Evolutionary conservation across 352 stramenopile species (phyloP), one percentile per base, ranked within the genome.

Genomic region (Thraustochytrium striatum): DNA sequence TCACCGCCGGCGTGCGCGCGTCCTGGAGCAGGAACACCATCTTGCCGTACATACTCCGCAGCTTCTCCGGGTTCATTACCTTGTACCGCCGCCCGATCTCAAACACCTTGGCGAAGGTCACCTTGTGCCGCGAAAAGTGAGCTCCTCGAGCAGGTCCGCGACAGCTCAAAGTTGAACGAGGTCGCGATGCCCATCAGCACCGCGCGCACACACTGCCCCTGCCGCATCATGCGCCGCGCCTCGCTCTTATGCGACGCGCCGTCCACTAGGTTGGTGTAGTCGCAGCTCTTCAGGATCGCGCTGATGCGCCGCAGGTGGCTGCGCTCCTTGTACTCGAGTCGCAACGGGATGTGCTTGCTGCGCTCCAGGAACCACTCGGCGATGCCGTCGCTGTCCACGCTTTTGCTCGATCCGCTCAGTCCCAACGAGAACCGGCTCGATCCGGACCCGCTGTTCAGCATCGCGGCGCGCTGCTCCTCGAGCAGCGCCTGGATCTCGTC

Each of bases 1-100:
- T 87, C 55, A 95, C 87, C 50, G 92, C 88, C 0, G 89, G 87
- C 9, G 84, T 89, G 79, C 91, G 87, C 9, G 91, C 89, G 78
- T 96, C 91, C 83, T 96, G 91, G 53, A 96, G 83, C 38, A 96
- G 79, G 82, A 96, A 96, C 84, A 97, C 93, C 69, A 98, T 89
- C 87, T 97, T 97, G 75, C 94, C 94, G 83, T 98, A 98, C 79
- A 97, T 93, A 52, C 91, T 91, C 30, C 94, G 89, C 93, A 98
- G 97, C 84, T 97, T 97, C 86, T 98, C 94, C 3, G 94, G 94
- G 86, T 98, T 98, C 92, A 98, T 97, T 80, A 98, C 97, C 87
- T 98, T 98, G 87, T 98, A 97, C 41, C 94, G 88, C 50, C 94
- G 86, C 9, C 90, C 93, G 21, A 98, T 86, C 84, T 98, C 94